A percentile compares a stretch with the other conserved stretches of the same genome.
These are phyloP conservation scores for Capsicum rhomboideum DNA, from an alignment of 257 asterid genomes.

Conservation along the genomic window DNA sequence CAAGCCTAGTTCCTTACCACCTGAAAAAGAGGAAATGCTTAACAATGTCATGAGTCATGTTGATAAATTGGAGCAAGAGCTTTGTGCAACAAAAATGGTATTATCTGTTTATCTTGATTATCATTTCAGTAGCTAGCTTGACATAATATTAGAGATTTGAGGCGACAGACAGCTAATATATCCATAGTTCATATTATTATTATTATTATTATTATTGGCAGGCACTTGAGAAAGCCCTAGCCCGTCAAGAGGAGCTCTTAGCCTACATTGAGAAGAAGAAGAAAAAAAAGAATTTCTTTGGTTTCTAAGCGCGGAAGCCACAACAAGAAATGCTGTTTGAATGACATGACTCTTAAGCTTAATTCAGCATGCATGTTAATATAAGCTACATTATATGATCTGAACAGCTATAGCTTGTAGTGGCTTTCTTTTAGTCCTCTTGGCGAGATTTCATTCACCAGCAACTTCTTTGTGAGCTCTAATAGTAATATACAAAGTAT, in stretches of 20 bases:
- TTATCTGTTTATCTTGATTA: neutral
- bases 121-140: neutral
- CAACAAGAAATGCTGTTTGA: conserved; percentile 1
- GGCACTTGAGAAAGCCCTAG: conserved; percentile 65
- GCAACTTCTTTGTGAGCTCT: neutral
- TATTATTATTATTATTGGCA: conserved; percentile 12
- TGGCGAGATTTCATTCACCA: neutral
- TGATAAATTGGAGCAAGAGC: conserved; percentile 70
- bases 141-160: neutral
- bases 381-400: neutral
- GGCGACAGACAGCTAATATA: neutral
- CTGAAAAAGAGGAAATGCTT: conserved; percentile 80
- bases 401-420: neutral
- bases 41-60: conserved; percentile 57
- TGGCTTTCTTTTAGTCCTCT: neutral
- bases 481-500: neutral
- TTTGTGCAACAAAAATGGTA: conserved; percentile 73
- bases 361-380: neutral
- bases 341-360: neutral
- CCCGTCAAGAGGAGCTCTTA: conserved; percentile 65
- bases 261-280: conserved; percentile 80
- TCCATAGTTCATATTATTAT: neutral
- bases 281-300: conserved; percentile 87
- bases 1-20: conserved; percentile 54
- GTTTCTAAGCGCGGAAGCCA: conserved; percentile 31